phyloP scores from a whole-genome alignment of 768 basidiomycete species.

The Boletus vermiculosoides region DNA sequence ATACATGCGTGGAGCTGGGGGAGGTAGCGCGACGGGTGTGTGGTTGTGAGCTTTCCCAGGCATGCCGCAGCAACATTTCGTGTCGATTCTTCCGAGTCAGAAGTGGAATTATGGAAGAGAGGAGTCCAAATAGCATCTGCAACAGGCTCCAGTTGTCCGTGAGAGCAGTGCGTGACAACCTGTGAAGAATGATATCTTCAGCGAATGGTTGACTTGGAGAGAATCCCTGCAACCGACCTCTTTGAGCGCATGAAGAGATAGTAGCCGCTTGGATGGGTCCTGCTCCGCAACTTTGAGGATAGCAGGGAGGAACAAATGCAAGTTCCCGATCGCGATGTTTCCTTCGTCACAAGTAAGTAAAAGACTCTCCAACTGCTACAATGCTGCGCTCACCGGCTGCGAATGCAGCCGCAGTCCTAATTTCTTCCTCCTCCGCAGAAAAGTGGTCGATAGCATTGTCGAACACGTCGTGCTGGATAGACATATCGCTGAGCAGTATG shows the following conservation, averaged over 20 bases:
- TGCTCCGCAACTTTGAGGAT: slow-evolving; percentile 77
- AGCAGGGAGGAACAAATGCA: slow-evolving; percentile 80
- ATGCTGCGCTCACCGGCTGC: slow-evolving; percentile 64
- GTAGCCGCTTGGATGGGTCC: slow-evolving; percentile 74
- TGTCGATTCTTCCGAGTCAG: slow-evolving; percentile 82
- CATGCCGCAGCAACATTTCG: slow-evolving; percentile 96
- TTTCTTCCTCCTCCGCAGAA: slow-evolving; percentile 75
- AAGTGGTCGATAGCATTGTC: slow-evolving; percentile 71
- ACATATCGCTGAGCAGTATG: slow-evolving; percentile 69
- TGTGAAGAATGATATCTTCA: slow-evolving; percentile 26
- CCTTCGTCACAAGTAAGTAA: slow-evolving; percentile 43
- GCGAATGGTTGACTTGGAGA: not conserved
- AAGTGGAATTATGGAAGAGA: slow-evolving; percentile 85
- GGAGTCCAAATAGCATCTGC: slow-evolving; percentile 92
- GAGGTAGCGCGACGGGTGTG: slow-evolving; percentile 86
- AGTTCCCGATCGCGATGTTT: slow-evolving; percentile 93
- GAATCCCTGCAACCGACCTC: slow-evolving; percentile 51
- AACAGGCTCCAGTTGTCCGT: slow-evolving; percentile 78
- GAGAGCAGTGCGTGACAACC: slow-evolving; percentile 91
- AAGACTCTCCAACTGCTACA: not conserved
- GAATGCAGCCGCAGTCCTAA: slow-evolving; percentile 89
- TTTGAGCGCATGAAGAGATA: slow-evolving; percentile 90
- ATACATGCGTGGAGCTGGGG: slow-evolving; percentile 89
- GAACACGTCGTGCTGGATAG: slow-evolving; percentile 77
- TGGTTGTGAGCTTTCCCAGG: slow-evolving; percentile 91